Conservation (phyloP, 2,329 filamentous ascomycete species). For the Exserohilum rostratum region DNA sequence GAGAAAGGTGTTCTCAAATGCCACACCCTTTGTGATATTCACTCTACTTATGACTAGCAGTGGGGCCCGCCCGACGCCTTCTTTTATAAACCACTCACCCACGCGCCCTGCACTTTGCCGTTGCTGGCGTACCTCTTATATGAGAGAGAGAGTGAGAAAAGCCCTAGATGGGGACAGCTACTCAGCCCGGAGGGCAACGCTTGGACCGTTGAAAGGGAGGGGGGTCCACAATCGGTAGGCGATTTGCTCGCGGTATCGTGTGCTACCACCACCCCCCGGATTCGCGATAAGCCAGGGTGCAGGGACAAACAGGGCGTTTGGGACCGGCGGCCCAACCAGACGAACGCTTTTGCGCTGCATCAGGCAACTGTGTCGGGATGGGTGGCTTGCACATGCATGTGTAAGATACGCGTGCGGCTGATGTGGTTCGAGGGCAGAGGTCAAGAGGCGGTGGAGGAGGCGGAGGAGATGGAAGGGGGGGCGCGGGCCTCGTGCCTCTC, state of each 20-base stretch:
- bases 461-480: background rate
- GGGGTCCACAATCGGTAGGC: too few species aligned
- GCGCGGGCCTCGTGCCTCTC: background rate
- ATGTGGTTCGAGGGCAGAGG: background rate
- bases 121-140: too few species aligned
- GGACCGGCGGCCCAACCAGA: background rate
- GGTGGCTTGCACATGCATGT: too few species aligned
- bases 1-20: too few species aligned
- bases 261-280: background rate
- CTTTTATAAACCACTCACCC: too few species aligned
- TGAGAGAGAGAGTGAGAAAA: too few species aligned
- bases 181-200: background rate
- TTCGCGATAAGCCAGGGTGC: conserved; percentile 5
- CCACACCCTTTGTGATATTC: too few species aligned
- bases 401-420: background rate
- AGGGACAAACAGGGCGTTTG: background rate
- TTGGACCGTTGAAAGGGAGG: background rate
- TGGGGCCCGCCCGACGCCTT: too few species aligned
- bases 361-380: background rate
- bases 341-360: background rate
- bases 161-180: too few species aligned
- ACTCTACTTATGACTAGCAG: too few species aligned
- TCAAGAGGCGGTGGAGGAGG: background rate
- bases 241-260: background rate
- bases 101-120: too few species aligned